These are phyloP conservation scores for Aspergillus avenaceus DNA, from an alignment of 495 filamentous ascomycete genomes.

Conservation along the genomic window DNA sequence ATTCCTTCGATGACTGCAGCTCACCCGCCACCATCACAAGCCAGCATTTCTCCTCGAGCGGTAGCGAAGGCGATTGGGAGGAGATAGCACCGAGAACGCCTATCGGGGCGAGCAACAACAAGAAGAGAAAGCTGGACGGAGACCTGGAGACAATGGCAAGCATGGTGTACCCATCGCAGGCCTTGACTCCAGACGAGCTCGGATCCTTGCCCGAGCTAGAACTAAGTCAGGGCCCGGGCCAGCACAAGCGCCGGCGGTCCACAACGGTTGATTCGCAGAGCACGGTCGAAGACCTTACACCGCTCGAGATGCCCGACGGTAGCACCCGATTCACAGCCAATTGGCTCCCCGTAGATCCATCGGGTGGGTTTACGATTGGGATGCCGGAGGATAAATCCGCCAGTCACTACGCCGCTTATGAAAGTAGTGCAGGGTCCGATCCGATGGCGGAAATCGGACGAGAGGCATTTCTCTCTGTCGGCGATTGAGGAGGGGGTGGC, in stretches of 20 bases:
- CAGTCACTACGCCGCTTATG: neutral
- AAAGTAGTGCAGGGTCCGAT: neutral
- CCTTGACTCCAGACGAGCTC: neutral
- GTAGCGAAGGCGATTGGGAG: conserved; percentile 22
- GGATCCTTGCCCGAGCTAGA: neutral
- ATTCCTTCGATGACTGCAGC: conserved; percentile 14
- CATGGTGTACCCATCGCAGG: neutral
- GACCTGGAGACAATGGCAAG: too few relatives aligned
- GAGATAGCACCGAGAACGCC: neutral
- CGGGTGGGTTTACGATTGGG: conserved; percentile 33
- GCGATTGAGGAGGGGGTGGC: neutral
- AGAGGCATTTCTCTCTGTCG: neutral
- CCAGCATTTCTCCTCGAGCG: conserved; percentile 15
- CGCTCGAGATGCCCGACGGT: conserved; percentile 38
- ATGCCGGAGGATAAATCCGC: neutral
- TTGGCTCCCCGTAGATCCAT: conserved; percentile 36
- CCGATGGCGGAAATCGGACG: neutral
- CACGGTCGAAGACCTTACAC: conserved; percentile 21
- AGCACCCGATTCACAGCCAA: conserved; percentile 30
- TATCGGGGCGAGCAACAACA: neutral
- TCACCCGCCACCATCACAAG: conserved; percentile 21
- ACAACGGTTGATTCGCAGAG: too few relatives aligned
- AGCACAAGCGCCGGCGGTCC: neutral
- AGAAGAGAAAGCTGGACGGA: neutral
- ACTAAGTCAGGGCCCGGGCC: neutral